These are phyloP conservation scores for Aspergillus aculeatinus DNA, from an alignment of 2,329 filamentous ascomycete genomes.

Conservation along the genomic window DNA sequence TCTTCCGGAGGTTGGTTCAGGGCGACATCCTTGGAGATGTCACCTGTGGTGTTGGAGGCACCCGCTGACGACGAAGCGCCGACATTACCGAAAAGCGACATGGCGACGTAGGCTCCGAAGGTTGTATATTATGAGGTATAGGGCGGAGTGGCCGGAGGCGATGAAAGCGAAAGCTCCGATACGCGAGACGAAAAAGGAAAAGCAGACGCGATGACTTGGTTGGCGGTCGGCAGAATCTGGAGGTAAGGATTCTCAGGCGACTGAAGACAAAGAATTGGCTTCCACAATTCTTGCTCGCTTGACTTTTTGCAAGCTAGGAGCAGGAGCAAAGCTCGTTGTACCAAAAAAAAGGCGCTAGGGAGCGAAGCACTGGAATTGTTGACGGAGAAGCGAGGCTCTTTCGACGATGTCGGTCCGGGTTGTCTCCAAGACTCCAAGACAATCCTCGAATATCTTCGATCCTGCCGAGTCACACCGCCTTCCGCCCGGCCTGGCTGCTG, in stretches of 20 bases:
- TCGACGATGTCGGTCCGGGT: not conserved
- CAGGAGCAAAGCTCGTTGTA: not conserved
- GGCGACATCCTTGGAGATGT: conserved; percentile 84
- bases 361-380: not conserved
- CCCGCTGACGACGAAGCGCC: conserved; percentile 52
- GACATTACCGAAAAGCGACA: conserved; percentile 53
- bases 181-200: conserved; percentile 8
- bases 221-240: not conserved
- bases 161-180: not conserved
- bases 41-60: conserved; percentile 72
- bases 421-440: too few species aligned
- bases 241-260: not conserved
- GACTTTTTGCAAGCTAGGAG: not conserved
- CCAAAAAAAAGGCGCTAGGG: not conserved
- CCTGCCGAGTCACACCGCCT: not conserved
- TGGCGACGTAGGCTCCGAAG: conserved; percentile 28
- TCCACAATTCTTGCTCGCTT: not conserved
- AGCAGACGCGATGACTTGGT: conserved; percentile 1
- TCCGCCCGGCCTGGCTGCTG: not conserved
- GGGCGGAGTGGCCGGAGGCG: not conserved
- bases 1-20: conserved; percentile 79
- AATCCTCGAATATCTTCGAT: not conserved
- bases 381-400: not conserved
- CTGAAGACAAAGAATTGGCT: not conserved
- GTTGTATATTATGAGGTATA: conserved; percentile 17